These are phyloP conservation scores for Fragaria vesca DNA, from an alignment of 306 rosid species.

Conservation along the genomic window DNA sequence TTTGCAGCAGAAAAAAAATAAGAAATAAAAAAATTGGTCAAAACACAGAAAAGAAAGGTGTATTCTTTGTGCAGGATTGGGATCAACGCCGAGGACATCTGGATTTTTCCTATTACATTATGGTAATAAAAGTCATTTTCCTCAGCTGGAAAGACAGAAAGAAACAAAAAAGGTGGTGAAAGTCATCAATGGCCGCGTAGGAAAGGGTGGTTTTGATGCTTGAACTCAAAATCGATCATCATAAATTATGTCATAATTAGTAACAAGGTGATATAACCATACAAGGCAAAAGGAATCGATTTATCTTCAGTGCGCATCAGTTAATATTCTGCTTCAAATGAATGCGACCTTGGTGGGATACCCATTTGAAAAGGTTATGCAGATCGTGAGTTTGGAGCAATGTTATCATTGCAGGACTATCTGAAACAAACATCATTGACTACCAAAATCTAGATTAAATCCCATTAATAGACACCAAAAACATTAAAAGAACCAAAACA, in stretches of 20 bases:
- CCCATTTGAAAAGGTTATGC: neutral
- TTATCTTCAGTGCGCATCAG: neutral
- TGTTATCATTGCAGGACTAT: neutral
- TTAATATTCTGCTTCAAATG: too few species aligned
- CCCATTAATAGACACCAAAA: neutral
- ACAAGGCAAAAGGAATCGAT: neutral
- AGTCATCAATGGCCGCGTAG: constrained; percentile 22
- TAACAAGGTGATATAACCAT: neutral
- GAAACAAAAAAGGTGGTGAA: constrained; percentile 15
- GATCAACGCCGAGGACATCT: constrained; percentile 11
- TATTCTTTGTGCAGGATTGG: constrained; percentile 4
- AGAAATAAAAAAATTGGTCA: too few species aligned
- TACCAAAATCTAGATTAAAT: neutral
- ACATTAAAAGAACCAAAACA: neutral
- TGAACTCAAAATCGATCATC: constrained; percentile 4
- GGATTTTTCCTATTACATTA: neutral
- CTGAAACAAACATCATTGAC: neutral
- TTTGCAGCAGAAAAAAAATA: neutral
- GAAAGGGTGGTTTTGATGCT: neutral
- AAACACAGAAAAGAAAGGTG: neutral
- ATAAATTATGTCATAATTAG: neutral
- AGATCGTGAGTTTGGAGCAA: neutral
- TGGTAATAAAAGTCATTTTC: constrained; percentile 21
- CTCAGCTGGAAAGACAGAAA: constrained; percentile 17
- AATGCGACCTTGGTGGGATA: neutral